These are phyloP conservation scores for Apophysomyces elegans DNA, from an alignment of 371 early-diverging fungal species.

Conservation along the genomic window DNA sequence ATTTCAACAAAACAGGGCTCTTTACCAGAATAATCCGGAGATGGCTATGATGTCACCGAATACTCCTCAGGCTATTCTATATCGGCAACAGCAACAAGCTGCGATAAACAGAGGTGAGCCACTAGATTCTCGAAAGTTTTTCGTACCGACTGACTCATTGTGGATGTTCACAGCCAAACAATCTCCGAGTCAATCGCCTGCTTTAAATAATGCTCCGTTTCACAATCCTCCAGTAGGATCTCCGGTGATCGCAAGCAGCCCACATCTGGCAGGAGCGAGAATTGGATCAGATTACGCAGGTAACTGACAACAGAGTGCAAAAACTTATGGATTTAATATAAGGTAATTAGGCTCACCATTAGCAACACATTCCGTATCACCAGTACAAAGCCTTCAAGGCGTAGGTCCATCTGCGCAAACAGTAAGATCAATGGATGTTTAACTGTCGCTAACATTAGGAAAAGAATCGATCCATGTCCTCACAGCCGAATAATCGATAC, in stretches of 20 bases:
- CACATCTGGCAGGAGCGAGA: conserved; percentile 33
- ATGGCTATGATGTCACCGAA: conserved; percentile 33
- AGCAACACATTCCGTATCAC: conserved; percentile 34
- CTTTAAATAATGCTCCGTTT: conserved; percentile 38
- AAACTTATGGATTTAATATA: background rate
- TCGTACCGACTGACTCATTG: background rate
- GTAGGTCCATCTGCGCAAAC: conserved; percentile 38
- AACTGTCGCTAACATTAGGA: background rate
- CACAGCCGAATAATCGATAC: conserved; percentile 40
- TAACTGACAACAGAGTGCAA: conserved; percentile 13
- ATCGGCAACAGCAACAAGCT: conserved; percentile 44
- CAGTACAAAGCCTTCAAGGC: conserved; percentile 32
- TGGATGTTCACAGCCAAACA: conserved; percentile 33
- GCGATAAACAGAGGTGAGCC: conserved; percentile 41
- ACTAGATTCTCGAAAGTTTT: background rate
- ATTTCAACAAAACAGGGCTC: conserved; percentile 37
- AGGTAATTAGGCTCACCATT: conserved; percentile 24
- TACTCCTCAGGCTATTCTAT: conserved; percentile 41
- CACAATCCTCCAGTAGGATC: conserved; percentile 30
- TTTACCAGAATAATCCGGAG: conserved; percentile 29
- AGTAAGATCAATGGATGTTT: conserved; percentile 7
- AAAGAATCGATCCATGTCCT: conserved; percentile 42
- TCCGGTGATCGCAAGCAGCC: conserved; percentile 38
- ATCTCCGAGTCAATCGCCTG: conserved; percentile 52
- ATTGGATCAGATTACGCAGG: conserved; percentile 39